These are phyloP conservation scores for Vanderwaltozyma polyspora DNA, from an alignment of 805 yeast species.

Conservation along the genomic window DNA sequence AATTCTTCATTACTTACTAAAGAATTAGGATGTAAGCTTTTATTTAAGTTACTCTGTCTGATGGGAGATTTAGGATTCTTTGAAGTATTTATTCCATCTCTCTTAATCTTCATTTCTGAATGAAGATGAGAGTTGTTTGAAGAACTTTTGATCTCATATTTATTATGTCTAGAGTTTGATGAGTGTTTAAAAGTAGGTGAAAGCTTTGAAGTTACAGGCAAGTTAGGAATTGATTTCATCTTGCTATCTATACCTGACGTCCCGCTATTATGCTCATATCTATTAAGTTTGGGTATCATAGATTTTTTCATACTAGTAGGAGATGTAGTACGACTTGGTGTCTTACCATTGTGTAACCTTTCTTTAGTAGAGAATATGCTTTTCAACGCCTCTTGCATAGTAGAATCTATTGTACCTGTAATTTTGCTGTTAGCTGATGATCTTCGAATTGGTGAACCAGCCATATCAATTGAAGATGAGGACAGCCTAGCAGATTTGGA, in stretches of 20 bases:
- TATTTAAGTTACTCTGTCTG: not conserved
- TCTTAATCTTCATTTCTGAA: no score
- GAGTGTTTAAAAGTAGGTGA: not conserved
- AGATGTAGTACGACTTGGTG: not conserved
- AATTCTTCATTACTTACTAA: not conserved
- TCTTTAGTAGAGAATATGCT: conserved; percentile 16
- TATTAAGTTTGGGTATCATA: conserved; percentile 4
- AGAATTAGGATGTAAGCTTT: not conserved
- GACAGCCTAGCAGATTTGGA: conserved; percentile 5
- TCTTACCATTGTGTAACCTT: not conserved
- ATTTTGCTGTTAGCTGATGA: conserved; percentile 7
- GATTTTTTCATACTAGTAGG: conserved; percentile 3
- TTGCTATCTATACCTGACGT: no score
- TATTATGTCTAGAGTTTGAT: not conserved
- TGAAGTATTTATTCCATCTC: no score
- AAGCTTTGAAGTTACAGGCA: not conserved
- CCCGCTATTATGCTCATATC: not conserved
- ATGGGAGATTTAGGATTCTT: not conserved
- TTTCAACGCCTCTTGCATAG: conserved; percentile 21
- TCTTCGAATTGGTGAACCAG: conserved; percentile 24
- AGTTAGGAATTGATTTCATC: no score
- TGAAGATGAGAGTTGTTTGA: no score
- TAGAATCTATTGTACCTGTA: conserved; percentile 9
- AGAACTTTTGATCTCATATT: not conserved
- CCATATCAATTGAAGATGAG: conserved; percentile 17